Evolutionary conservation across 2,329 filamentous ascomycete genomes (phyloP), one percentile per base, ranked within the genome.

Genomic region (Graphilbum fragrans): DNA sequence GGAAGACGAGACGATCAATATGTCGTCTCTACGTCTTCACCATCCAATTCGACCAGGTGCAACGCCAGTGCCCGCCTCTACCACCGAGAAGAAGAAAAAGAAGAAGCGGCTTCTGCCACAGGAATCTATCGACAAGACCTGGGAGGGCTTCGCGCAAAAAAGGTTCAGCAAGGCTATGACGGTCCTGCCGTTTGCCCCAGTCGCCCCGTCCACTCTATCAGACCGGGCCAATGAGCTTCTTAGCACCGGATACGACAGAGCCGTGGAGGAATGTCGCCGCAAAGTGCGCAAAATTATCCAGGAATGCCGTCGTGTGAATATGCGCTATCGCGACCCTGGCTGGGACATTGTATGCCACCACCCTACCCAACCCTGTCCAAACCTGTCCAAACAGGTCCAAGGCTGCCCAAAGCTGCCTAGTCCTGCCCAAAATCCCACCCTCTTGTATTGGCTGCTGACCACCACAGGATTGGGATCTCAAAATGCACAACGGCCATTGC

Each of bases 291-390:
- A 76, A 54, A 78, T 78, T 45, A 72, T 76, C 37, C 62, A 70
- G 46, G 73, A 77, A 51, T 92, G 86, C 59, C 67, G 71, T 48
- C 69, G 83, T 19, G 69, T 87, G 31, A 93, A 93, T 52, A 82
- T 81, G 56, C 81, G 86, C 52, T 93, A 92, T 55, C 72, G 82
- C 20, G 80, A 84, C 49, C 73, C 75, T 1, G 71, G 68, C 2
- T 77, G 66, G 58, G 72, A 76, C 49, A 52, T 77, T 55, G 72
- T 75, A 54, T n/a, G 41, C 5, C 11, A 21, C 18, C 16, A 21
- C 27, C 4, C 18, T 39, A 25, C 8, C 3, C 21, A 20, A 16
- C 14, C 31, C 11, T 35, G 16, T 21, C 22, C 17, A 19, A 3
- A 16, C 14, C 18, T 16, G 25, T 7, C 25, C 12, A 27, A 27